These are phyloP conservation scores for Clonostachys byssicola DNA, from an alignment of 2,329 filamentous ascomycete genomes.

Conservation along the genomic window DNA sequence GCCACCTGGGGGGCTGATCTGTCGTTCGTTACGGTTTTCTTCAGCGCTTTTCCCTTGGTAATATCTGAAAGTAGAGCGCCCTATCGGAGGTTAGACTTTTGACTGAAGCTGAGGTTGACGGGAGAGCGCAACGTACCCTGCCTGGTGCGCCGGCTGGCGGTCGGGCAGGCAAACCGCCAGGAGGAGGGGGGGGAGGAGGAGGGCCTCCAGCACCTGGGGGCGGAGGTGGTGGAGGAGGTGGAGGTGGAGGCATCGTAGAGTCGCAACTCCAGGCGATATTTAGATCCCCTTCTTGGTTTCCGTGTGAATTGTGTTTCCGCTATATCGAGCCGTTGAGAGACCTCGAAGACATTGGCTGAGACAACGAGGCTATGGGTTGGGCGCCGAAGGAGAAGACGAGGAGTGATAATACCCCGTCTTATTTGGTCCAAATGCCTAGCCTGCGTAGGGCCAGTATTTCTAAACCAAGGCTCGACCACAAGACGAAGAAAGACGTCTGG, in stretches of 20 bases:
- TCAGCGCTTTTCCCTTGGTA: slow-evolving; percentile 71
- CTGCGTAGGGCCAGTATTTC: no score
- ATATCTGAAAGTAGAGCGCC: slow-evolving; percentile 87
- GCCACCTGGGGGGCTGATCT: slow-evolving; percentile 73
- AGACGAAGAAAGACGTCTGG: no score
- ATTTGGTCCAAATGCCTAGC: no score
- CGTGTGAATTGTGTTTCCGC: no score
- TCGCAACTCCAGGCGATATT: not conserved
- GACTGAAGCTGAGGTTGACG: not conserved
- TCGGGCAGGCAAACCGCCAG: slow-evolving; percentile 50
- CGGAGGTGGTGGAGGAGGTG: slow-evolving; percentile 67
- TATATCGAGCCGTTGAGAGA: no score
- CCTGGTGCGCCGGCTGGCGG: slow-evolving; percentile 51
- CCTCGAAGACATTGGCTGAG: no score
- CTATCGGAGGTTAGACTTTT: slow-evolving; percentile 37
- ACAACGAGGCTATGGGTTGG: no score
- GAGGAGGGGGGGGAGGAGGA: slow-evolving; percentile 62
- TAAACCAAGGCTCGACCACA: no score
- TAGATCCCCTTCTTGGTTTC: not conserved
- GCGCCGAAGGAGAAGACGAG: no score
- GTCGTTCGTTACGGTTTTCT: slow-evolving; percentile 88
- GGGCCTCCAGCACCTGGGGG: slow-evolving; percentile 59
- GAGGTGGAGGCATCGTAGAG: slow-evolving; percentile 44
- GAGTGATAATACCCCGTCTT: no score
- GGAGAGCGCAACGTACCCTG: slow-evolving; percentile 47